phyloP scores from a whole-genome alignment of 2,329 filamentous ascomycete species.

The Clarireedia hainanense region DNA sequence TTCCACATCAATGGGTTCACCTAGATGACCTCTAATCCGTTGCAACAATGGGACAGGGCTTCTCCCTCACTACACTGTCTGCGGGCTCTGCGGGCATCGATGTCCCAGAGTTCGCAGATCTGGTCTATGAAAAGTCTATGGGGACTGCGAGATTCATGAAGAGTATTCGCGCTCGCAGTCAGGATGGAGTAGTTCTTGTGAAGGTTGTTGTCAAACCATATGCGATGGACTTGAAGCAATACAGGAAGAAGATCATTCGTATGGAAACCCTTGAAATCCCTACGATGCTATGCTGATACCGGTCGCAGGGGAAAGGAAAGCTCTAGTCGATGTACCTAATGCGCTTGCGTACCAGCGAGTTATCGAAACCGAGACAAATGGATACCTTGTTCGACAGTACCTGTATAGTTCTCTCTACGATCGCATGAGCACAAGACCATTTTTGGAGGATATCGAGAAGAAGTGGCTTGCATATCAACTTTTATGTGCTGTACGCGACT shows the following conservation, averaged over 20 bases:
- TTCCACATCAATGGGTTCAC: constrained; percentile 20
- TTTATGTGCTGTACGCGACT: constrained; percentile 85
- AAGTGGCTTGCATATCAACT: constrained; percentile 98
- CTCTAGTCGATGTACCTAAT: constrained; percentile 79
- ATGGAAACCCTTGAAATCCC: constrained; percentile 28
- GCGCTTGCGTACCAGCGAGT: constrained; percentile 84
- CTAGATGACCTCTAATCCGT: constrained; percentile 21
- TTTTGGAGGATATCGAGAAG: constrained; percentile 95
- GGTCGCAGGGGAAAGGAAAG: constrained; percentile 65
- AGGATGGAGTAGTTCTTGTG: constrained; percentile 84
- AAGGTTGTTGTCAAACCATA: constrained; percentile 95
- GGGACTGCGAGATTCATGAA: constrained; percentile 95
- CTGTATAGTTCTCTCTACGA: constrained; percentile 97
- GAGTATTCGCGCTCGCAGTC: constrained; percentile 82
- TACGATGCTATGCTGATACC: constrained; percentile 11
- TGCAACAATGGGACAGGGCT: constrained; percentile 81
- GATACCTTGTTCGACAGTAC: constrained; percentile 89
- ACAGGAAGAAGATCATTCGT: constrained; percentile 72
- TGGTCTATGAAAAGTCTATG: constrained; percentile 86
- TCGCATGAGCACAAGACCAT: constrained; percentile 89
- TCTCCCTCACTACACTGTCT: constrained; percentile 86
- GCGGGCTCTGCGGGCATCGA: constrained; percentile 91
- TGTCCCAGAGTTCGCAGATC: constrained; percentile 80
- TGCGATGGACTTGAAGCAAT: constrained; percentile 69
- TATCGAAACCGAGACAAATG: constrained; percentile 84